Percentiles rank a stretch among this genome's conserved stretches.
Conservation (phyloP, 2,329 filamentous ascomycete genomes). For the Penicillium aurantiogriseum region DNA sequence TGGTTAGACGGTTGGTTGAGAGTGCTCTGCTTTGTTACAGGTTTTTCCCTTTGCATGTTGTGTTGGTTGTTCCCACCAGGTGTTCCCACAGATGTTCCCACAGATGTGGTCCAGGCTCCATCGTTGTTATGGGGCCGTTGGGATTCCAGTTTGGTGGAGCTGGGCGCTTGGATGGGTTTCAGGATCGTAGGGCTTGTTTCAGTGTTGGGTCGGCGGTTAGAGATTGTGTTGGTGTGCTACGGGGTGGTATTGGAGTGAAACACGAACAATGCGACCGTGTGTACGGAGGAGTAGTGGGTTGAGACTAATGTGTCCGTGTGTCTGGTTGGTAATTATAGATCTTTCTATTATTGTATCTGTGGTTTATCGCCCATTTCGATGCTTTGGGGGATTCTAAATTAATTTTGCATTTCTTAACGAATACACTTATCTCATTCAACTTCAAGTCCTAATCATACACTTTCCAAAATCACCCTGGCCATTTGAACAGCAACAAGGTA, state of each 20-base stretch:
- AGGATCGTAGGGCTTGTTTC: slow-evolving; percentile 10
- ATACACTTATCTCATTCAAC: no score
- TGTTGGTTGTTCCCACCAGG: not conserved
- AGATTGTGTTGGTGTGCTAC: not conserved
- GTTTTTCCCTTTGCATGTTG: no score
- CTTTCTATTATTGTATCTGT: not conserved
- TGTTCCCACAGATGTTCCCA: not conserved
- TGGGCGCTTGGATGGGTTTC: slow-evolving; percentile 6
- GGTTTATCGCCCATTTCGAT: not conserved
- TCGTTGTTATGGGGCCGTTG: not conserved
- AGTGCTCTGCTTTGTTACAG: not conserved
- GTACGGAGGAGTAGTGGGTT: not conserved
- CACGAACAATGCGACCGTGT: not conserved
- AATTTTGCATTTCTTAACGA: not conserved
- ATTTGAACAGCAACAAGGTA: not conserved
- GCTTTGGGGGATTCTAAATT: no score
- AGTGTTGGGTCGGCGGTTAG: slow-evolving; percentile 7
- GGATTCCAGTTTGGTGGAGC: not conserved
- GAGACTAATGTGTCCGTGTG: not conserved
- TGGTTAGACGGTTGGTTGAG: not conserved
- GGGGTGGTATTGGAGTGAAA: not conserved
- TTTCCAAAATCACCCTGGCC: not conserved
- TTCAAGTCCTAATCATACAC: not conserved
- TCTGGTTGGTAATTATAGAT: not conserved
- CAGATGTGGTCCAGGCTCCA: not conserved